A percentile compares a stretch with the other conserved stretches of the same genome.
Conservation (phyloP, 2,329 filamentous ascomycete genomes). For the Thielaviopsis populi region DNA sequence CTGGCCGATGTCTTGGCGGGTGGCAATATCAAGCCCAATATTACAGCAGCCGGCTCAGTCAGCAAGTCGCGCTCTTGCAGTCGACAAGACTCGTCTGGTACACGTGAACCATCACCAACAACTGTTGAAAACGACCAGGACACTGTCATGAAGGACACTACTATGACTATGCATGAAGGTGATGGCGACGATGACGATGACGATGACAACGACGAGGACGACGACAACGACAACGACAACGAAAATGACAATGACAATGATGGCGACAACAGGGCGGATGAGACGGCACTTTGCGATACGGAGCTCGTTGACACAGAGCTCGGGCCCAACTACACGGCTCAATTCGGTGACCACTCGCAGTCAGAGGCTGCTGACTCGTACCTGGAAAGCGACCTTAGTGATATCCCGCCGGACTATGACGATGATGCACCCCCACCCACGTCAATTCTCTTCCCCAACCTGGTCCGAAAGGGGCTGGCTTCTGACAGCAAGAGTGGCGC, state of each 20-base stretch:
- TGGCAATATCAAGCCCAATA: not conserved
- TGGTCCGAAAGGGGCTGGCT: slow-evolving; percentile 21
- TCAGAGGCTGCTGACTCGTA: slow-evolving; percentile 32
- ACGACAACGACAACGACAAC: slow-evolving; percentile 21
- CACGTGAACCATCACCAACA: slow-evolving; percentile 16
- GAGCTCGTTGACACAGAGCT: slow-evolving; percentile 22
- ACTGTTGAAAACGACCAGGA: slow-evolving; percentile 28
- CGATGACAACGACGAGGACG: slow-evolving; percentile 23
- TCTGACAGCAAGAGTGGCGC: slow-evolving; percentile 12
- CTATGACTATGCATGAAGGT: slow-evolving; percentile 22
- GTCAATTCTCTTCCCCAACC: slow-evolving; percentile 34
- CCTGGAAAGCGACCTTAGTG: slow-evolving; percentile 55
- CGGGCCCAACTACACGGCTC: slow-evolving; percentile 22
- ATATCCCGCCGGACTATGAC: slow-evolving; percentile 44
- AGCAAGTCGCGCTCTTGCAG: slow-evolving; percentile 4
- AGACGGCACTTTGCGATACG: slow-evolving; percentile 15
- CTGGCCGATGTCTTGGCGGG: not conserved
- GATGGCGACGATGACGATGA: slow-evolving; percentile 20
- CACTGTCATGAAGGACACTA: slow-evolving; percentile 32
- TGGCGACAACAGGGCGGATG: slow-evolving; percentile 22
- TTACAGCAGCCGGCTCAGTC: not conserved
- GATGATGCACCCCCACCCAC: slow-evolving; percentile 37
- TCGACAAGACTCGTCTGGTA: not conserved
- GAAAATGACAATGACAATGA: slow-evolving; percentile 18
- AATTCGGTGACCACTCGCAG: slow-evolving; percentile 20